Evolutionary conservation across 352 stramenopile species (phyloP), one percentile per base, ranked within the genome.

Genomic region (Nothophytophthora sp.): DNA sequence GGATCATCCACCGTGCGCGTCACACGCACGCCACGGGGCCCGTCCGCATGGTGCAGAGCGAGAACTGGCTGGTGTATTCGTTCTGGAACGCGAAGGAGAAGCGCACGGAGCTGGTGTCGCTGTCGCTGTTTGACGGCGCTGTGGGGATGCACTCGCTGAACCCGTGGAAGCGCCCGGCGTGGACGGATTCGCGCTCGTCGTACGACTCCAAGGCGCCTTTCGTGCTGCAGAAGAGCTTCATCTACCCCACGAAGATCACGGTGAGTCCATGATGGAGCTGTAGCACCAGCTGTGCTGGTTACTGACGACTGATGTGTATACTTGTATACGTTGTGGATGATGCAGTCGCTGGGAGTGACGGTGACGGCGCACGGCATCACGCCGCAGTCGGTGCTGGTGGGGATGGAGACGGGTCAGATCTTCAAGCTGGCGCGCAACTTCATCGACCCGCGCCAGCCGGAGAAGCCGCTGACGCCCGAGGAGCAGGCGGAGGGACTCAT

Each of bases 21-120:
- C 94, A 98, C 56, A 19, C 76, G 16, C 73, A 97, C 60, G 95
- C 80, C 9, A 54, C 69, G 23, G 66, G 69, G 9, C 76, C 75
- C 27, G 72, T 92, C 11, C 73, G 73, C 18, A 89, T 95, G 64
- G 70, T 81, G 45, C 81, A 95, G 66, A 92, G 85, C 43, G 97
- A 99, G 51, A 99, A 99, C 65, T 98, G 89, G 91, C 67, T 99
- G 8, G 83, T 99, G 27, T 99, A 99, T 57, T 87, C 96, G 23
- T 99, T 92, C 74, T 98, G 93, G 81, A 99, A 98, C 68, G 56
- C 73, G 0, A 93, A 92, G 59, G 80, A 90, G 30, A 94, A 91
- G 55, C 82, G 81, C 42, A 92, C 80, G 1, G 83, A 93, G 46
- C 35, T 95, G 36, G 81, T 91, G 37, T 93, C 83, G 38, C 39